phyloP scores from a whole-genome alignment of 108 stramenopile genomes.

The Schizochytrium sp. region DNA sequence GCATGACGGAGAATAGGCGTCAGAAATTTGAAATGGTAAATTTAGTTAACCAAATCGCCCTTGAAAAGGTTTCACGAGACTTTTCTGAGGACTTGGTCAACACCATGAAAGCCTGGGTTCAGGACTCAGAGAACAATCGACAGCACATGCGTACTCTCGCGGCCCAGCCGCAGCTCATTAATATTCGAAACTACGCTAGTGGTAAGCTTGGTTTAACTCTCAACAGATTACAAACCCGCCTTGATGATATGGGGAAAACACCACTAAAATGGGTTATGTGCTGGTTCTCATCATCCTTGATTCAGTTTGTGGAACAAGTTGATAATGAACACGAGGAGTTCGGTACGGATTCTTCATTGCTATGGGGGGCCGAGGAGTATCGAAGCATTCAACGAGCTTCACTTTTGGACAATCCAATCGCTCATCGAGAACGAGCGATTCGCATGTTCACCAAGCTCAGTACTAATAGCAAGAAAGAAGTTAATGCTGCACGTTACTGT shows the following conservation, averaged over 20 bases:
- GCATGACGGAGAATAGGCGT: neutral
- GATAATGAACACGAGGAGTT: neutral
- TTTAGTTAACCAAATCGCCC: neutral
- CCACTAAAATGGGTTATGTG: neutral
- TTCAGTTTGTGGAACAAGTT: neutral
- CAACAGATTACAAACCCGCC: neutral
- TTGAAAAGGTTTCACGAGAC: neutral
- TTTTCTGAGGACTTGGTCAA: neutral
- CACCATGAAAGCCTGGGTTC: neutral
- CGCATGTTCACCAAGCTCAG: neutral
- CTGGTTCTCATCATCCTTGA: neutral
- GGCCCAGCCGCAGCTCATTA: constrained; percentile 6
- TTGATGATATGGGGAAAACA: neutral
- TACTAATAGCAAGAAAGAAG: neutral
- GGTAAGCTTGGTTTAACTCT: neutral
- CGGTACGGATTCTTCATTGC: neutral
- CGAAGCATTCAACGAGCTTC: neutral
- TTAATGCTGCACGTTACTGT: neutral
- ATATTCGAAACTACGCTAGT: neutral
- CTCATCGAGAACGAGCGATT: constrained; percentile 17
- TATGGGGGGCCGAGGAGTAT: neutral
- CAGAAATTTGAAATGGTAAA: neutral
- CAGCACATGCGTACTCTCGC: neutral
- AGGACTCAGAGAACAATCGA: neutral
- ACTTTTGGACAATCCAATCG: neutral